These are phyloP conservation scores for Trichocomaceae sp. DNA, from an alignment of 2,329 filamentous ascomycete species.

Conservation along the genomic window DNA sequence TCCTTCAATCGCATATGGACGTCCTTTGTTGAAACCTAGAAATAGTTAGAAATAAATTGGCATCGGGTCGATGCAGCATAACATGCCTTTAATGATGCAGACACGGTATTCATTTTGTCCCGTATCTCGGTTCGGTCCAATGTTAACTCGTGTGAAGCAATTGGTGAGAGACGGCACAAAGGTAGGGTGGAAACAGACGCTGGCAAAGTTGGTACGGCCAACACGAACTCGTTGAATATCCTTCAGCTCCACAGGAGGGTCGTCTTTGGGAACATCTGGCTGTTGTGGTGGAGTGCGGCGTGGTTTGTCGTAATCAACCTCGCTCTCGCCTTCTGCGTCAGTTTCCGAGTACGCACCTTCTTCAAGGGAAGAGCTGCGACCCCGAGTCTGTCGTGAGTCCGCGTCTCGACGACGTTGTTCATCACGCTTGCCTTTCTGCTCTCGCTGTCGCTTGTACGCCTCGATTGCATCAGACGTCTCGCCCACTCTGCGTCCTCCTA, in stretches of 20 bases:
- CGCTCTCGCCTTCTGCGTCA: constrained; percentile 65
- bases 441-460: constrained; percentile 54
- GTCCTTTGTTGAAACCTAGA: constrained; percentile 67
- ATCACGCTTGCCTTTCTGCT: constrained; percentile 50
- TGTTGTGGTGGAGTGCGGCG: constrained; percentile 41
- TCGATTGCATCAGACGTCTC: constrained; percentile 70
- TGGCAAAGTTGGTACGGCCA: constrained; percentile 76
- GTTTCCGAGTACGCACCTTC: constrained; percentile 56
- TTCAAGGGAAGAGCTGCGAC: constrained; percentile 57
- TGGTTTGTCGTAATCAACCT: constrained; percentile 65
- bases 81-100: constrained; percentile 71
- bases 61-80: neutral
- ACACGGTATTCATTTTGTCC: constrained; percentile 78
- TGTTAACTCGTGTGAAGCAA: constrained; percentile 77
- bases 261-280: constrained; percentile 48
- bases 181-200: constrained; percentile 87
- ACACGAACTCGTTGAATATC: constrained; percentile 81
- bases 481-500: constrained; percentile 59
- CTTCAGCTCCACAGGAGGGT: constrained; percentile 63
- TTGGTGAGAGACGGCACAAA: constrained; percentile 77
- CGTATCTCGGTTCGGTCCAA: constrained; percentile 68
- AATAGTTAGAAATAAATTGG: neutral
- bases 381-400: constrained; percentile 46
- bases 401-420: constrained; percentile 41
- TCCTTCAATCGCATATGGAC: constrained; percentile 74